phyloP scores from a whole-genome alignment of 2,329 filamentous ascomycete species.

The Macrophomina tecta region DNA sequence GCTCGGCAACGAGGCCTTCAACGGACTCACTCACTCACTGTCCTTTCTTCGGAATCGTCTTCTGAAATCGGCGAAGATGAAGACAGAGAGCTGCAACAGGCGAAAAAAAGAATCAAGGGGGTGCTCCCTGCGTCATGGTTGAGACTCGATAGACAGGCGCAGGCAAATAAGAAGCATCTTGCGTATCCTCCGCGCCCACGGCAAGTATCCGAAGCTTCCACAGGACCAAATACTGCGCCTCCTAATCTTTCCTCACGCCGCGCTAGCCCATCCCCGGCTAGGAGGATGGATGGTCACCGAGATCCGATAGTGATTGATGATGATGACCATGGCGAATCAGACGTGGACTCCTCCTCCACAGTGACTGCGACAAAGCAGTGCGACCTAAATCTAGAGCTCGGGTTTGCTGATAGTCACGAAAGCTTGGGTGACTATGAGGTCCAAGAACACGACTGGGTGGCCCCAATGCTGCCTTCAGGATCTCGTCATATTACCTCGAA shows the following conservation, averaged over 20 bases:
- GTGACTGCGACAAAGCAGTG: not conserved
- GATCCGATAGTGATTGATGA: conserved; percentile 42
- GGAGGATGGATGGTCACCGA: conserved; percentile 27
- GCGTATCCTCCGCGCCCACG: not conserved
- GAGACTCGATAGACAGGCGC: conserved; percentile 51
- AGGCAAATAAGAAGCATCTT: conserved; percentile 27
- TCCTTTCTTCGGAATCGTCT: conserved; percentile 31
- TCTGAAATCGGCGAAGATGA: conserved; percentile 40
- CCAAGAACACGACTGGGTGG: conserved; percentile 55
- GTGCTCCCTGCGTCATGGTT: conserved; percentile 59
- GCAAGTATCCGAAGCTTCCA: not conserved
- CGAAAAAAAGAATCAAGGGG: conserved; percentile 52
- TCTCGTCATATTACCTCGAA: conserved; percentile 33
- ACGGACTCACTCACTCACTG: not conserved
- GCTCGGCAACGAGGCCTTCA: not conserved
- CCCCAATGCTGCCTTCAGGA: conserved; percentile 45
- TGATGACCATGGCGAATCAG: conserved; percentile 39
- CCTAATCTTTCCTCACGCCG: not conserved
- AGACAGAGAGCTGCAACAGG: conserved; percentile 39
- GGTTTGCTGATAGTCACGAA: conserved; percentile 4
- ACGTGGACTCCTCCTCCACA: not conserved
- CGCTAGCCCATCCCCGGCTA: not conserved
- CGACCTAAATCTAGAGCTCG: conserved; percentile 20
- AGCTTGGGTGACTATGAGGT: conserved; percentile 37
- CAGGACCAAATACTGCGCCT: not conserved